Conservation (phyloP, 176 grass and related monocot species). For the Carex littledalei region DNA sequence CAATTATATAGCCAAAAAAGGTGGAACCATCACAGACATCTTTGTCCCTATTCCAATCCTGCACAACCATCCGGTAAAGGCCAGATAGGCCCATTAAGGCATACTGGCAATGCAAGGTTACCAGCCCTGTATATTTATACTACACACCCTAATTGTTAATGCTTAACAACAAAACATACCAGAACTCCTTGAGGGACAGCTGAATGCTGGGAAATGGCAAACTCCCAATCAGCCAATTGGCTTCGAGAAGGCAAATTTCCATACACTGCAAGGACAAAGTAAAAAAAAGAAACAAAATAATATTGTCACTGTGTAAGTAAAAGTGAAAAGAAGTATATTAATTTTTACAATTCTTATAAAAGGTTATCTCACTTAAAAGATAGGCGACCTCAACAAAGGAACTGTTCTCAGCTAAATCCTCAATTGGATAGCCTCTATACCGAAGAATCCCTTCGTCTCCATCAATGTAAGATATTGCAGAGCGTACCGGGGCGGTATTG, state of each 20-base stretch:
- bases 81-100: background rate
- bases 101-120: background rate
- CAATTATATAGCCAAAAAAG: background rate
- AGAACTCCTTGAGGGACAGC: constrained; percentile 88
- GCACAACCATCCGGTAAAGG: background rate
- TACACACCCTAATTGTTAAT: background rate
- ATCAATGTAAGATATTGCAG: constrained; percentile 85
- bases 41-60: background rate
- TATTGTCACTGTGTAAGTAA: background rate
- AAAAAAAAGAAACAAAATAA: background rate
- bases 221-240: constrained; percentile 78
- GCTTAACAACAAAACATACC: constrained; percentile 27
- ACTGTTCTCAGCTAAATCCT: constrained; percentile 87
- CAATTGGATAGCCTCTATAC: constrained; percentile 95
- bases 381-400: constrained; percentile 85
- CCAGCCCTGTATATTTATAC: background rate
- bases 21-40: background rate
- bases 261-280: constrained; percentile 39
- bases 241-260: constrained; percentile 79
- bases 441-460: constrained; percentile 98
- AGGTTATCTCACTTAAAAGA: constrained; percentile 63
- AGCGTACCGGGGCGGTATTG: constrained; percentile 81
- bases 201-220: constrained; percentile 86
- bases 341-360: constrained; percentile 1
- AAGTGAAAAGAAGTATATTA: background rate